Percentiles rank a stretch among this genome's conserved stretches.
These are phyloP conservation scores for Vickermania spadyakhi DNA, from an alignment of 208 protist species.

Conservation along the genomic window DNA sequence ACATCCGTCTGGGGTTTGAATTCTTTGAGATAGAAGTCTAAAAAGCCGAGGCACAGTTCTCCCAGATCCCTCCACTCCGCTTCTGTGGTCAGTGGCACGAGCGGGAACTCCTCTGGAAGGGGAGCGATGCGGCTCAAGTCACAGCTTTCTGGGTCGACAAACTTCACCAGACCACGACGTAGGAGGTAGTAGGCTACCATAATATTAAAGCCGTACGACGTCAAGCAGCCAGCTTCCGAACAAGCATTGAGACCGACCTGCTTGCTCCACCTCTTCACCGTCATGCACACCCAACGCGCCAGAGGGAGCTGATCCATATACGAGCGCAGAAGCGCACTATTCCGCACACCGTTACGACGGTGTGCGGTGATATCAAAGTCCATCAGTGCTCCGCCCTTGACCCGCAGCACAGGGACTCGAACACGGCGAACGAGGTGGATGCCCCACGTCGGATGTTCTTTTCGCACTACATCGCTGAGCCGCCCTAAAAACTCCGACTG, in stretches of 20 bases:
- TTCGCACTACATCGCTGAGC: conserved; percentile 12
- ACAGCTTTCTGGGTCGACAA: conserved; percentile 37
- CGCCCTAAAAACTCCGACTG: conserved; percentile 58
- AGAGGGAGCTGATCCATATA: conserved; percentile 64
- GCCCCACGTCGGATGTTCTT: conserved; percentile 32
- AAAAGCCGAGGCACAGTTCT: conserved; percentile 59
- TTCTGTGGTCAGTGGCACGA: conserved; percentile 18
- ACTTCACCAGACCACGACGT: conserved; percentile 30
- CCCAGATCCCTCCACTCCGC: conserved; percentile 30
- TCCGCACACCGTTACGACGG: conserved; percentile 80
- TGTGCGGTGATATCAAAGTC: conserved; percentile 78
- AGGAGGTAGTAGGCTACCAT: conserved; percentile 83
- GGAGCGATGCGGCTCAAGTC: conserved; percentile 33
- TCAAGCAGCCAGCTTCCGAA: conserved; percentile 60
- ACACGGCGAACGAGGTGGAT: conserved; percentile 73
- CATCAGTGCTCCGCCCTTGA: conserved; percentile 18
- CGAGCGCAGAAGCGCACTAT: conserved; percentile 60
- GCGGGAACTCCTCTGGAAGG: conserved; percentile 24
- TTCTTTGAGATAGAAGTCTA: conserved; percentile 66
- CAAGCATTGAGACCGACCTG: conserved; percentile 52
- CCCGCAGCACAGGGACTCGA: conserved; percentile 78
- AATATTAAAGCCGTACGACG: conserved; percentile 84
- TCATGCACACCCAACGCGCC: conserved; percentile 63
- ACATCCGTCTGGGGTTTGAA: conserved; percentile 60
- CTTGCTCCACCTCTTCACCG: conserved; percentile 85